Evolutionary conservation across 164 flowering plant species (phyloP).

Genomic region (Macadamia tetraphylla): DNA sequence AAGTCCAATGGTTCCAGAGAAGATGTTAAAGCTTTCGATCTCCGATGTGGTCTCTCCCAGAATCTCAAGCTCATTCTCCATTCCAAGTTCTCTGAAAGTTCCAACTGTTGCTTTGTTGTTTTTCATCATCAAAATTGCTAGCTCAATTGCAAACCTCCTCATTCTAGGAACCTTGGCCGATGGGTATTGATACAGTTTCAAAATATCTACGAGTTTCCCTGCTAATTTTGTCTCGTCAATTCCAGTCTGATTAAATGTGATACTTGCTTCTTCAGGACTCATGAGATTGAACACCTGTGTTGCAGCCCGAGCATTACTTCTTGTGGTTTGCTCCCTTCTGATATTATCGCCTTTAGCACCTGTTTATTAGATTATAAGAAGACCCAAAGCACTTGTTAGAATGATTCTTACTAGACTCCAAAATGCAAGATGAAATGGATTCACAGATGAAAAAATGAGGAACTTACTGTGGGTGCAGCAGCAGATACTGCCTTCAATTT

Average conservation of each 20-base stretch:
- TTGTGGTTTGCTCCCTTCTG: constrained; percentile 58
- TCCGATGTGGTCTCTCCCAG: constrained; percentile 79
- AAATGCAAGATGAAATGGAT: neutral
- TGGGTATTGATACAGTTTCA: constrained; percentile 53
- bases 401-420: neutral
- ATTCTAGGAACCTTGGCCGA: constrained; percentile 63
- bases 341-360: constrained; percentile 65
- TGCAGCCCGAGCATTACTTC: constrained; percentile 89
- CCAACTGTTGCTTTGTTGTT: constrained; percentile 31
- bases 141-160: constrained; percentile 70
- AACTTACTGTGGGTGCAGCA: constrained; percentile 53
- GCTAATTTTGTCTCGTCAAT: constrained; percentile 45
- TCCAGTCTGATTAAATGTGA: constrained; percentile 37
- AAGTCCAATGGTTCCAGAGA: constrained; percentile 83
- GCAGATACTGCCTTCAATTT: constrained; percentile 36
- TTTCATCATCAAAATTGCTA: constrained; percentile 86
- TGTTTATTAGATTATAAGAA: constrained; percentile 18
- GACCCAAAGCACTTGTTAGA: neutral
- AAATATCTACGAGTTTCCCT: constrained; percentile 37
- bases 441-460: neutral
- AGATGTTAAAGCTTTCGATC: constrained; percentile 83
- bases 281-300: constrained; percentile 62
- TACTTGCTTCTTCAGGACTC: constrained; percentile 39
- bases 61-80: constrained; percentile 58
- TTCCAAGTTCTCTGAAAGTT: constrained; percentile 45